Evolutionary conservation across 1,139 yeast genomes (phyloP).

Genomic region (Blastobotrys ciferrii): DNA sequence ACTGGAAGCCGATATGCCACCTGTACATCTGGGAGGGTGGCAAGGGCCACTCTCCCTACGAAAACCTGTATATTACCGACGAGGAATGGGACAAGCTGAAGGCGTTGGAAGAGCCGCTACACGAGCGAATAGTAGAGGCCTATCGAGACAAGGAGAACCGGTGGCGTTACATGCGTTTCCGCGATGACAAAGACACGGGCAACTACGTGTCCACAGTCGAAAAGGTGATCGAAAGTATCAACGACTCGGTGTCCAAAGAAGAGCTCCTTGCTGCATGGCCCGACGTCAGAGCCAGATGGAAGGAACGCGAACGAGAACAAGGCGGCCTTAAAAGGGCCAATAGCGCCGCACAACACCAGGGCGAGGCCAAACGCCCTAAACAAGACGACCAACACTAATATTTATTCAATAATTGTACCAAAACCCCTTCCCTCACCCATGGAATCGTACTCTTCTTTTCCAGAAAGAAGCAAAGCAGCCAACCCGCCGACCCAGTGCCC

Average conservation of each 20-base stretch:
- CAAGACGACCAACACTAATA: slow-evolving; percentile 1
- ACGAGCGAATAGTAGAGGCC: slow-evolving; percentile 90
- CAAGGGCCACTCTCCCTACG: slow-evolving; percentile 61
- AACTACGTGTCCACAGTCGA: slow-evolving; percentile 79
- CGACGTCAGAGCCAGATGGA: slow-evolving; percentile 49
- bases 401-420: not conserved
- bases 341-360: not conserved
- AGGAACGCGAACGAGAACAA: slow-evolving; percentile 1
- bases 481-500: no score
- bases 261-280: slow-evolving; percentile 57
- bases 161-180: slow-evolving; percentile 84
- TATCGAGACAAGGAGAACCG: slow-evolving; percentile 56
- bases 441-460: not conserved
- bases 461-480: no score
- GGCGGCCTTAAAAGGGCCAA: slow-evolving; percentile 1
- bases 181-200: slow-evolving; percentile 90
- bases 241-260: slow-evolving; percentile 79
- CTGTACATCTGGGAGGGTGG: slow-evolving; percentile 83
- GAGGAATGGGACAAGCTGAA: slow-evolving; percentile 83
- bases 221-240: slow-evolving; percentile 77
- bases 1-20: slow-evolving; percentile 65
- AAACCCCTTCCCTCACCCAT: not conserved
- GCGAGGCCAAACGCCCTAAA: slow-evolving; percentile 1
- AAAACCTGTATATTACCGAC: slow-evolving; percentile 58
- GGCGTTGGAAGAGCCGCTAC: slow-evolving; percentile 69